Base-by-base conservation (phyloP, 2,329 filamentous ascomycete genomes). In the Juglanconis sp. region DNA sequence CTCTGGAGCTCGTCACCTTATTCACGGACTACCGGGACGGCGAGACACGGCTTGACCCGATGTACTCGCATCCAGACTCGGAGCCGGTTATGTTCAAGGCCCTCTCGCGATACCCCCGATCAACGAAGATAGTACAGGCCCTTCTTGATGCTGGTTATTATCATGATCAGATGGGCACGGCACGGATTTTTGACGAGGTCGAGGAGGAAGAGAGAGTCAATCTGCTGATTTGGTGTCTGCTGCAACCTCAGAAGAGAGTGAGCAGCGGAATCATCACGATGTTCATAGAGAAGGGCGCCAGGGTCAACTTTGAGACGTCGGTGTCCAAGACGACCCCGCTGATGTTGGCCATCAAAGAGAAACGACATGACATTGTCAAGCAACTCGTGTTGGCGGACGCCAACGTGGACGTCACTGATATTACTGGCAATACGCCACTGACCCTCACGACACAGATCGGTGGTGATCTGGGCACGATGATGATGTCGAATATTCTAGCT, bases 191-290 rank as follows among this genome's bases (percentile, higher is more conserved):
- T 58, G 73, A 79, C 0, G 76, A 79, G 10, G 62, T 79, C 0
- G 77, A 80, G 1, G 79, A 82, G 40, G 73, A 77, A 3, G 86
- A 90, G 68, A 72, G 76, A 9, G 77, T 86, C 49, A 83, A 82
- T 1, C 73, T 87, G 2, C 72, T 89, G 7, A 73, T 81, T 54
- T 89, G 86, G 86, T 79, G 84, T 0, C 75, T 89, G 55, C 72
- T 83, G 6, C 85, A 88, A 63, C 83, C 84, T 0, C 83, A 87
- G 64, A 88, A 88, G 69, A 80, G 79, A 62, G 78, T 88, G 54
- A 87, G 84, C 69, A 84, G 81, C 38, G 70, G 75, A 4, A 73
- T 88, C 48, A 81, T 90, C 58, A 76, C 82, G 63, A 70, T 84
- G 52, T 73, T 89, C 24, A 72, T 89, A n/a, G 73, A 76, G 67